phyloP scores from a whole-genome alignment of 2,329 filamentous ascomycete species.

The Penicillium sp. region DNA sequence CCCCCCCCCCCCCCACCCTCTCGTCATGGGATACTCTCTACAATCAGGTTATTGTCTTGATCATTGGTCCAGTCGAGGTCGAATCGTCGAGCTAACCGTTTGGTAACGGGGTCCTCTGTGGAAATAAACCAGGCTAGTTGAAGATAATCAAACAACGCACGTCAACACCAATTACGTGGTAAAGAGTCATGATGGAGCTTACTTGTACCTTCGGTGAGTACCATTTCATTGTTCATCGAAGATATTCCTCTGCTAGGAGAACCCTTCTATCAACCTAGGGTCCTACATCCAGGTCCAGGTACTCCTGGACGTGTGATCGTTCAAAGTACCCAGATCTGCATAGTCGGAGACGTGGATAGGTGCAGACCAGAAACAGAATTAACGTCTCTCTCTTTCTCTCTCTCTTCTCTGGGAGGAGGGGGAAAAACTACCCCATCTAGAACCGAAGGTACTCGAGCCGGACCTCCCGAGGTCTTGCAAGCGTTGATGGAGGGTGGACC shows the following conservation, averaged over 20 bases:
- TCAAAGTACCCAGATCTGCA: too few relatives aligned
- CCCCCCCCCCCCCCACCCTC: too few relatives aligned
- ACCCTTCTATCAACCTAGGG: too few relatives aligned
- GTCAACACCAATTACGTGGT: conserved; percentile 25
- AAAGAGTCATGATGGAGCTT: conserved; percentile 23
- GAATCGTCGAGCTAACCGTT: too few relatives aligned
- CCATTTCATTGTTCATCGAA: not conserved
- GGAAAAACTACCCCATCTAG: conserved; percentile 1
- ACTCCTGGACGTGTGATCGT: too few relatives aligned
- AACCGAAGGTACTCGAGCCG: conserved; percentile 24
- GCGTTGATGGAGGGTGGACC: conserved; percentile 23
- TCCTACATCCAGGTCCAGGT: too few relatives aligned
- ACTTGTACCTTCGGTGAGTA: conserved; percentile 20
- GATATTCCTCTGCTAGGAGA: too few relatives aligned
- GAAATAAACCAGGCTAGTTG: conserved; percentile 17
- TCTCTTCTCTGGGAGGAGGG: too few relatives aligned
- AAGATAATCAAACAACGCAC: conserved; percentile 24
- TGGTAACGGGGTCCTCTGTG: not conserved
- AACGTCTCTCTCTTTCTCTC: not conserved
- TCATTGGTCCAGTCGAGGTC: too few relatives aligned
- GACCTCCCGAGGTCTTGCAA: conserved; percentile 21
- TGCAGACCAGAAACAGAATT: not conserved
- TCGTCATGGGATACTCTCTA: too few relatives aligned
- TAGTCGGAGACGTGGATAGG: too few relatives aligned
- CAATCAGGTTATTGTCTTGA: too few relatives aligned